phyloP scores from a whole-genome alignment of 192 early-diverging fungal species.

The Coemansia reversa region DNA sequence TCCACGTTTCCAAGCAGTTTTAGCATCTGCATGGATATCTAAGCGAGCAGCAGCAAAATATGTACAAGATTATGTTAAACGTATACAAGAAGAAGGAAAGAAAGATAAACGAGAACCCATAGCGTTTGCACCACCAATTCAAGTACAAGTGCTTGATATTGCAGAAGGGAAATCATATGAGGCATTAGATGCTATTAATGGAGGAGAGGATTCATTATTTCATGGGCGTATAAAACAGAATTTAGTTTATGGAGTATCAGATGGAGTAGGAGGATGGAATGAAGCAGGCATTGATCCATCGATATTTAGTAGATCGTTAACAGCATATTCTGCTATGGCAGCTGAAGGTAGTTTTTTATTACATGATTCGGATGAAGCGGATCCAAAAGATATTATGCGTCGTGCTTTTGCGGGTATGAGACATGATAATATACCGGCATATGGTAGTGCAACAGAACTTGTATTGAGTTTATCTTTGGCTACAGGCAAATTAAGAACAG shows the following conservation, averaged over 20 bases:
- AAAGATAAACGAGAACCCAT: conserved; percentile 10
- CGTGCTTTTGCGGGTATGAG: conserved; percentile 49
- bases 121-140: conserved; percentile 46
- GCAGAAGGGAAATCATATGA: conserved; percentile 22
- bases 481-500: conserved; percentile 24
- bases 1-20: conserved; percentile 43
- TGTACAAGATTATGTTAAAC: conserved; percentile 43
- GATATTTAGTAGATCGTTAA: conserved; percentile 47
- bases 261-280: conserved; percentile 56
- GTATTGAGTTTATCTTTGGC: conserved; percentile 38
- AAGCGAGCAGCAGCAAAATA: conserved; percentile 47
- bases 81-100: conserved; percentile 16
- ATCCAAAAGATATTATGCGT: conserved; percentile 47
- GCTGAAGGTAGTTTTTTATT: conserved; percentile 32
- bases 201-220: conserved; percentile 53
- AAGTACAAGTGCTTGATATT: conserved; percentile 44
- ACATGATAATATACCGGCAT: conserved; percentile 32
- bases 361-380: conserved; percentile 50
- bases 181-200: conserved; percentile 44
- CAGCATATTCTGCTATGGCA: conserved; percentile 35
- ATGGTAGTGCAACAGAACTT: conserved; percentile 45
- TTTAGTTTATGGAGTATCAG: conserved; percentile 46
- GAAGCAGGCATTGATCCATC: conserved; percentile 52
- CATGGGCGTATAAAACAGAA: conserved; percentile 46
- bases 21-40: conserved; percentile 55